phyloP scores from a whole-genome alignment of 345 rosid species.

The Fremontodendron californicum region DNA sequence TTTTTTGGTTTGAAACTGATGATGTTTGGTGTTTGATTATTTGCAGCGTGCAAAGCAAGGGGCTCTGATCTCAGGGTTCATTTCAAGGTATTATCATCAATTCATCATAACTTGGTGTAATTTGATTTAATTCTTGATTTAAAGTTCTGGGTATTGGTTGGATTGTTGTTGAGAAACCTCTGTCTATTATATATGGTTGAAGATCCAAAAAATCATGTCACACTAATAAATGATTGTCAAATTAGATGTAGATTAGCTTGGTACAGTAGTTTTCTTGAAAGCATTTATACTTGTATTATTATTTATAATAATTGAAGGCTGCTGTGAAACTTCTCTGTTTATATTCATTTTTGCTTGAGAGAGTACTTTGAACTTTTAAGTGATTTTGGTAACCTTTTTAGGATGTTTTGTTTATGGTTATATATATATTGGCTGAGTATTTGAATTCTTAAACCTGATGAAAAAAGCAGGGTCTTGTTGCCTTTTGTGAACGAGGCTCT shows the following conservation, averaged over 20 bases:
- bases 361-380: background rate
- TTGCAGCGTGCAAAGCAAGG: constrained; percentile 89
- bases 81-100: constrained; percentile 69
- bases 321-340: background rate
- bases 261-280: background rate
- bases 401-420: background rate
- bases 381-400: background rate
- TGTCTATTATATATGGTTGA: constrained; percentile 36
- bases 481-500: constrained; percentile 28
- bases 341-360: background rate
- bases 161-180: constrained; percentile 69
- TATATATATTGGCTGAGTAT: background rate
- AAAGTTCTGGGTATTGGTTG: constrained; percentile 9
- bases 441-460: constrained; percentile 31
- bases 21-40: background rate
- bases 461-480: constrained; percentile 41
- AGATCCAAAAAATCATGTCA: constrained; percentile 64
- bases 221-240: constrained; percentile 4
- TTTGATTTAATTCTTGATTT: background rate
- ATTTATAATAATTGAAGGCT: background rate
- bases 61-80: constrained; percentile 92
- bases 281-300: background rate
- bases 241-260: background rate
- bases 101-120: too few species aligned
- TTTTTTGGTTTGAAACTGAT: background rate